A percentile compares a stretch with the other conserved stretches of the same genome.
Conservation (phyloP, 345 rosid genomes). For the Gossypium australe region DNA sequence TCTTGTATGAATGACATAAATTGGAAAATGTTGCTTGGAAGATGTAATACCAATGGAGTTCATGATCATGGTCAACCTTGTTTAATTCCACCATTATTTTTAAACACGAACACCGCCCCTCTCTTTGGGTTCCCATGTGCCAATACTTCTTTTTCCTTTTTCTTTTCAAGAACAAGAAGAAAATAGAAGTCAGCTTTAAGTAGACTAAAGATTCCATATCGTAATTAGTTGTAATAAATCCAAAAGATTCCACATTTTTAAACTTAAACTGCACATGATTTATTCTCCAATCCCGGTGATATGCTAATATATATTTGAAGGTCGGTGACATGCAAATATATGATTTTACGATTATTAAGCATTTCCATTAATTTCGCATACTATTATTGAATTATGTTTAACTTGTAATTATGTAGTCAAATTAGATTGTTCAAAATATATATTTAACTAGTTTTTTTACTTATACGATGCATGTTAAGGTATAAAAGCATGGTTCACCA, state of each 20-base stretch:
- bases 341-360: no score
- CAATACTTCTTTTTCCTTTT: not conserved
- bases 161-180: not conserved
- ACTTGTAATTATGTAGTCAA: no score
- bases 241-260: not conserved
- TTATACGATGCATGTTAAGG: no score
- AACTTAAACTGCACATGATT: not conserved
- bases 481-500: no score
- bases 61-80: not conserved
- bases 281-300: not conserved
- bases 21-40: not conserved
- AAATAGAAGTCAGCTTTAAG: not conserved
- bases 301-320: no score
- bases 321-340: no score
- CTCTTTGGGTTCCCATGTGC: conserved; percentile 1
- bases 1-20: not conserved
- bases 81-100: not conserved
- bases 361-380: no score
- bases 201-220: not conserved
- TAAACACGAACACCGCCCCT: not conserved
- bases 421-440: no score
- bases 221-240: not conserved
- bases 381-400: no score
- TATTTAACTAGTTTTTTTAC: no score
- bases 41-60: not conserved